A percentile compares a stretch with the other conserved stretches of the same genome.
These are phyloP conservation scores for Eutrema yunnanense DNA, from an alignment of 345 rosid species.

Conservation along the genomic window DNA sequence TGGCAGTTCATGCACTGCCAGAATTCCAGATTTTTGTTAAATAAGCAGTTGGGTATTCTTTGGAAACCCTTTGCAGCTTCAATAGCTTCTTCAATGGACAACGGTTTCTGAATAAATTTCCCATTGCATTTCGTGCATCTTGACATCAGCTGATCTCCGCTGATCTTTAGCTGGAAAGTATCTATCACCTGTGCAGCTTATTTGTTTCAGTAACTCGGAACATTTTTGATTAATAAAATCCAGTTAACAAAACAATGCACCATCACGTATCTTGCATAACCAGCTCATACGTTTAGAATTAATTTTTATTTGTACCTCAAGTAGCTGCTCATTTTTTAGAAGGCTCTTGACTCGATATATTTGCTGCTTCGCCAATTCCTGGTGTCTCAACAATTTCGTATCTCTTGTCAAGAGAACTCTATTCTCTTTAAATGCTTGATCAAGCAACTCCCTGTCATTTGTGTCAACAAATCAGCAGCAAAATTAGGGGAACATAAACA, in stretches of 20 bases:
- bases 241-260: not conserved
- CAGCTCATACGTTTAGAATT: not conserved
- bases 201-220: constrained; percentile 2
- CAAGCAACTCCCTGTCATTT: constrained; percentile 62
- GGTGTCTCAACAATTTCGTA: constrained; percentile 77
- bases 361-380: constrained; percentile 67
- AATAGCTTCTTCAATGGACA: constrained; percentile 75
- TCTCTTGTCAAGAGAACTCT: constrained; percentile 88
- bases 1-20: constrained; percentile 97
- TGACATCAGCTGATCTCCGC: constrained; percentile 75
- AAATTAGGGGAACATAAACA: not conserved
- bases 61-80: constrained; percentile 96
- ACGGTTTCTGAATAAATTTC: constrained; percentile 75
- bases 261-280: not conserved
- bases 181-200: constrained; percentile 56
- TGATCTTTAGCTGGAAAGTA: constrained; percentile 60
- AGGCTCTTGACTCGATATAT: constrained; percentile 74
- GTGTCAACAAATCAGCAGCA: not conserved
- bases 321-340: constrained; percentile 84
- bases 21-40: constrained; percentile 76
- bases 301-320: constrained; percentile 51
- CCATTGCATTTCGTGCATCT: constrained; percentile 97
- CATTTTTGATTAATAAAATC: not conserved
- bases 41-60: constrained; percentile 77
- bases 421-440: constrained; percentile 67